Base-by-base conservation (phyloP, 495 filamentous ascomycete genomes). In the Aspergillus sclerotiicarbonarius region DNA sequence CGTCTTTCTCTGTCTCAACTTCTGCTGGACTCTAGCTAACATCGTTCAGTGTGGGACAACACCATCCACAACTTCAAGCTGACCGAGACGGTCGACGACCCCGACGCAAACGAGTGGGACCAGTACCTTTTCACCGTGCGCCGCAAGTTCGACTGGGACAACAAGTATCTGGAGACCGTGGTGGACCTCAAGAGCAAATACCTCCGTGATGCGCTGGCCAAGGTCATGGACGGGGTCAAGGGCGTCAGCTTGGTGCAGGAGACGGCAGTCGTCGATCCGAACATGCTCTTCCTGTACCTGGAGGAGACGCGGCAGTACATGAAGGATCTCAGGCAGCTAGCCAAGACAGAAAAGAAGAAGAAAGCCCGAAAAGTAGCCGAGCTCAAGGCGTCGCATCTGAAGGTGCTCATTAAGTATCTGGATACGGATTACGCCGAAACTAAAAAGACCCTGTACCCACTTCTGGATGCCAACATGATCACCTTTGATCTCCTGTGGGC, bases 401-500 rank as follows among this genome's bases (percentile, higher is more conserved):
- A 90, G 61, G 77, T 95, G 1, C 81, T 97, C 9, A 66, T 94
- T 62, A 86, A 86, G 51, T 96, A 92, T 60, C 73, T 97, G 16
- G 87, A 96, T 70, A 81, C 84, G 45, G 92, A 96, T 68, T 96
- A 91, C 69, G 82, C 84, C 8, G 81, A 90, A 31, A 85, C 75
- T 10, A 92, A 92, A 70, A 89, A 90, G 65, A 90, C 86, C 9
- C 80, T 97, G 3, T 90, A 91, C 61, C 91, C 92, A 0, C 80
- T 96, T 64, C 79, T 96, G 15, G 86, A 92, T 57, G 87, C 88
- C 51, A 89, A 90, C 30, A 87, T 87, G 53, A 96, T 97, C 67
- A 95, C 91, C 6, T 97, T 92, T 58, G 91, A 96, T 56, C 81
- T 96, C 9, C 70, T 95, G 5, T 96, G 92, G 92, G 91, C 92